A percentile compares a stretch with the other conserved stretches of the same genome.
Conservation (phyloP, 495 filamentous ascomycete species). For the Hypoxylon fragiforme region DNA sequence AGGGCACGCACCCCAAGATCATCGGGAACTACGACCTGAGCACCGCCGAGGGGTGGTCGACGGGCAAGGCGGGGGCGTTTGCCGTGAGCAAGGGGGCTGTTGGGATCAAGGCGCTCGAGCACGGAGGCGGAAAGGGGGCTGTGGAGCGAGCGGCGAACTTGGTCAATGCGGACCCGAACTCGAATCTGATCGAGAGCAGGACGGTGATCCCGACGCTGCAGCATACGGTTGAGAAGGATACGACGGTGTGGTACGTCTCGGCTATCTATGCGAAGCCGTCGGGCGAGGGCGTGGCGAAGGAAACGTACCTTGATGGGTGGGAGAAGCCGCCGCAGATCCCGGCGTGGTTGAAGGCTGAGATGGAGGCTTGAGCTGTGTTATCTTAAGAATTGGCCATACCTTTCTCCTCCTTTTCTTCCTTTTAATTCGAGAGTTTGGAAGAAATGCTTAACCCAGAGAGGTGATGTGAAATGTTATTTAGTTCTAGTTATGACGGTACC, state of each 20-base stretch:
- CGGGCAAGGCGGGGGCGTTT: constrained; percentile 57
- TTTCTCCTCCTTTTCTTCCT: too few species aligned
- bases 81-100: constrained; percentile 70
- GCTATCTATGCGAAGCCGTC: constrained; percentile 56
- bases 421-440: too few species aligned
- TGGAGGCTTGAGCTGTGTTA: constrained; percentile 28
- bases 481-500: too few species aligned
- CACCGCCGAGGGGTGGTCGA: constrained; percentile 59
- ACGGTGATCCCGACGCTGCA: constrained; percentile 71
- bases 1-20: constrained; percentile 55
- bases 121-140: too few species aligned
- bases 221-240: constrained; percentile 49
- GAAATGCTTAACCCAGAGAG: too few species aligned
- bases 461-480: too few species aligned
- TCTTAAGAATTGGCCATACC: too few species aligned
- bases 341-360: constrained; percentile 56
- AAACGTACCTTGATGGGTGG: constrained; percentile 58
- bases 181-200: constrained; percentile 70
- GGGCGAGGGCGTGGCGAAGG: constrained; percentile 40
- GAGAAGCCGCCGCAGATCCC: constrained; percentile 56
- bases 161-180: constrained; percentile 76
- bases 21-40: constrained; percentile 60
- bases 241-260: constrained; percentile 53
- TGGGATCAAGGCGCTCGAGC: constrained; percentile 65
- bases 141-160: constrained; percentile 55